These are phyloP conservation scores for Austroboletus novae-zelandiae DNA, from an alignment of 1,284 basidiomycete genomes.

Conservation along the genomic window DNA sequence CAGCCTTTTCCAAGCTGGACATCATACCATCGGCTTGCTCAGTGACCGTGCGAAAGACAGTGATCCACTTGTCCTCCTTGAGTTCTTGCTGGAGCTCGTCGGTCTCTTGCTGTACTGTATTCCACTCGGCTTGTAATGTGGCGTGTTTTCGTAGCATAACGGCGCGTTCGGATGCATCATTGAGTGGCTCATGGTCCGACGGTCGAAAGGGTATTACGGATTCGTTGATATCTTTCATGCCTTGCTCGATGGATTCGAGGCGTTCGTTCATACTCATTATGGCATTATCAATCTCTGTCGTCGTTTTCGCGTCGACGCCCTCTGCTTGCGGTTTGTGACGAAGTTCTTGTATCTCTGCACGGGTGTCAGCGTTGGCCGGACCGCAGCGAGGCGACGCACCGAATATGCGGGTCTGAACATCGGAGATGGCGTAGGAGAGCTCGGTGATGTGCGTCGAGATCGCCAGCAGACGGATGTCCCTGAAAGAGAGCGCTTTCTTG, in stretches of 20 bases:
- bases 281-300: conserved; percentile 74
- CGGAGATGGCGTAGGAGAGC: conserved; percentile 76
- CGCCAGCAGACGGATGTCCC: conserved; percentile 70
- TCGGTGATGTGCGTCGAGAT: conserved; percentile 83
- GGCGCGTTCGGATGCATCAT: conserved; percentile 45
- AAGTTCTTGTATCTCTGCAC: conserved; percentile 77
- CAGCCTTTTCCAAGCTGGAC: conserved; percentile 88
- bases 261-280: conserved; percentile 77
- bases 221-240: conserved; percentile 65
- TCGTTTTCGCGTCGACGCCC: conserved; percentile 49
- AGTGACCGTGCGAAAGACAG: conserved; percentile 89
- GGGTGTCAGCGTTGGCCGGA: conserved; percentile 11
- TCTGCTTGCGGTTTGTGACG: conserved; percentile 73
- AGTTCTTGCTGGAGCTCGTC: conserved; percentile 84
- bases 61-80: conserved; percentile 94
- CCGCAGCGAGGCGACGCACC: conserved; percentile 42
- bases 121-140: conserved; percentile 72
- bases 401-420: conserved; percentile 84
- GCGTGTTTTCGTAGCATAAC: conserved; percentile 69
- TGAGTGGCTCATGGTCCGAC: conserved; percentile 41
- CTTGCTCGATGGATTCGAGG: conserved; percentile 69
- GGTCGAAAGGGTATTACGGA: conserved; percentile 59
- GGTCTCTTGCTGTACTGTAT: conserved; percentile 75
- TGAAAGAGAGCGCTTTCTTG: conserved; percentile 35
- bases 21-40: conserved; percentile 97